Conservation (phyloP, 1,284 basidiomycete genomes). For the Wolfiporia cocos region DNA sequence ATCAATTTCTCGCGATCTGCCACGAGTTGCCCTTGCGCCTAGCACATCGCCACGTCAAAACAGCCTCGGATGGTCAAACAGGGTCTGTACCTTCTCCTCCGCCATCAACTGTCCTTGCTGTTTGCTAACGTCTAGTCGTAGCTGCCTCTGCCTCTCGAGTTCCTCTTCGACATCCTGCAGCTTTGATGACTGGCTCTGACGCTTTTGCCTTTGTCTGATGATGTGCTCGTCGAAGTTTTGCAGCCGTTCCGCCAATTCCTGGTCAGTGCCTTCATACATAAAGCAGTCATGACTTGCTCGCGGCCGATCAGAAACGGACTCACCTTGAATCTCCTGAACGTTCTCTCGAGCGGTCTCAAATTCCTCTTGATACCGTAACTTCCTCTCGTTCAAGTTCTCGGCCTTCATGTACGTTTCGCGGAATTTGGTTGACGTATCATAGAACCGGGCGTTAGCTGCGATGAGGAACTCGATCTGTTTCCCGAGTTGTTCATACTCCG, state of each 20-base stretch:
- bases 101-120: conserved; percentile 58
- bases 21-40: conserved; percentile 78
- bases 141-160: conserved; percentile 41
- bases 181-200: conserved; percentile 39
- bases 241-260: conserved; percentile 66
- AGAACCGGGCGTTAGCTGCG: conserved; percentile 75
- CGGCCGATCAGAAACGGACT: conserved; percentile 6
- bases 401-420: conserved; percentile 77
- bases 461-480: conserved; percentile 62
- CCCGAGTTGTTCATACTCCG: conserved; percentile 71
- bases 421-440: conserved; percentile 81
- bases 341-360: conserved; percentile 61
- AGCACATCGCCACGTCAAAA: conserved; percentile 8
- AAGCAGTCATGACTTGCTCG: conserved; percentile 2
- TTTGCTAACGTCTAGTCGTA: conserved; percentile 51
- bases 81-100: conserved; percentile 68
- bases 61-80: too few species aligned
- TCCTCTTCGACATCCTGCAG: conserved; percentile 63
- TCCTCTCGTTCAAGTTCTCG: conserved; percentile 62
- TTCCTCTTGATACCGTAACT: conserved; percentile 46
- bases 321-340: conserved; percentile 73
- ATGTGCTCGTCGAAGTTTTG: conserved; percentile 72
- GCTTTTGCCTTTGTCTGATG: conserved; percentile 44
- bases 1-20: conserved; percentile 71
- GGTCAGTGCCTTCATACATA: conserved; percentile 60